These are phyloP conservation scores for Glycyrrhiza uralensis DNA, from an alignment of 306 rosid genomes.

Conservation along the genomic window DNA sequence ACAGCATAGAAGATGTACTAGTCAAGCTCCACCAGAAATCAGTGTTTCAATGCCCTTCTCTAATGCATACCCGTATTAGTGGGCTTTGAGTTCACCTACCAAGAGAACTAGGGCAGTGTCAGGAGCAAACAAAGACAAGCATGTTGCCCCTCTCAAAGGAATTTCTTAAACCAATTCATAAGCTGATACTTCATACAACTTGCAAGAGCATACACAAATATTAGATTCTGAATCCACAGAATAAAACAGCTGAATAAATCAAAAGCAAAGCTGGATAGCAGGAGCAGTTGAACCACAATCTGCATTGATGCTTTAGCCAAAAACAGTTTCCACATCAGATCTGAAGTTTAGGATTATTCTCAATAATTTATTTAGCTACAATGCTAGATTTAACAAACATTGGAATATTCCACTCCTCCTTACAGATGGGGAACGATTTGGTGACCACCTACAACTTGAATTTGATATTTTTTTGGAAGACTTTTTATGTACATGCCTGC, in stretches of 20 bases:
- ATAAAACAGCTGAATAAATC: neutral
- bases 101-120: conserved; percentile 32
- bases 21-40: conserved; percentile 47
- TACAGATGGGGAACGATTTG: neutral
- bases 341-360: neutral
- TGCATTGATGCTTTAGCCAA: neutral
- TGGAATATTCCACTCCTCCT: neutral
- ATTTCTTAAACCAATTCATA: neutral
- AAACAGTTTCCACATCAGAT: neutral
- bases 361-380: neutral
- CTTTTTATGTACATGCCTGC: too few species aligned
- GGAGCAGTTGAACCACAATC: conserved; percentile 4
- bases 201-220: neutral
- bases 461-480: neutral
- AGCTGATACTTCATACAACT: neutral
- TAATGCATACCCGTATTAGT: conserved; percentile 16
- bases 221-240: neutral
- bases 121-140: conserved; percentile 14
- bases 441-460: neutral
- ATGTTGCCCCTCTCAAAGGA: neutral
- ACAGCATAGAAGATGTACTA: conserved; percentile 64
- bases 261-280: conserved; percentile 6
- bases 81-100: conserved; percentile 40
- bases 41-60: conserved; percentile 29
- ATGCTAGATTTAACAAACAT: neutral